Base-by-base conservation (phyloP, 75 land plant species). In the Isoetes taiwanensis region DNA sequence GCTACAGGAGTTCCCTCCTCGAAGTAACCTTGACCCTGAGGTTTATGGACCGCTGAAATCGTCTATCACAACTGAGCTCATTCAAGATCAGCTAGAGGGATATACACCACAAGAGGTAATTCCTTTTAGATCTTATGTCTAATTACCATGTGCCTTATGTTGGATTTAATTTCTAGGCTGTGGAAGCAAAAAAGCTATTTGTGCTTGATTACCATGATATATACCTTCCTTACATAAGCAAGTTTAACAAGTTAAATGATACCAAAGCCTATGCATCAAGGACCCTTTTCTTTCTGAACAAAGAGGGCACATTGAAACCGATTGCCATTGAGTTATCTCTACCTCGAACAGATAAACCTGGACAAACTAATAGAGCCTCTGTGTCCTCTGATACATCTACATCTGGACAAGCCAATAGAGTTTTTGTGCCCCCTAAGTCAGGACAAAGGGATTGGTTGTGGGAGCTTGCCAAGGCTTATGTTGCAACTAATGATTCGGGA, bases 281-380 rank as follows among this genome's bases (percentile, higher is more conserved):
- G 0, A 78, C 85, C 30, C 30, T 88, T 12, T 80, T 78, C 59
- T 88, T 78, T 75, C 43, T 80, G 64, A 73, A 76, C 0, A 28
- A 43, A 1, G 6, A 16, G 1, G 81, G 77, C 2, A 78, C 79
- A 4, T 71, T 88, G 14, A 76, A 66, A 69, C 90, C 95, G 10
- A 39, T 88, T 6, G 89, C 80, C 0, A 88, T 88, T 32, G 95
- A 88, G 62, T 82, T 88, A 0, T 71, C 80, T 74, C 79, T 87
- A 5, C 85, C 90, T 3, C 61, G 70, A 35, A 66, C 64, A 1
- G 54, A 63, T 1, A 60, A n/a, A n/a, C n/a, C n/a, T n/a, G n/a
- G n/a, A n/a, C n/a, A n/a, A n/a, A n/a, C n/a, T n/a, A n/a, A n/a
- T n/a, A n/a, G n/a, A n/a, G n/a, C n/a, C n/a, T n/a, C n/a, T n/a